Percentiles rank a stretch among this genome's conserved stretches.
These are phyloP conservation scores for Penicillium taxi DNA, from an alignment of 495 filamentous ascomycete species.

Conservation along the genomic window DNA sequence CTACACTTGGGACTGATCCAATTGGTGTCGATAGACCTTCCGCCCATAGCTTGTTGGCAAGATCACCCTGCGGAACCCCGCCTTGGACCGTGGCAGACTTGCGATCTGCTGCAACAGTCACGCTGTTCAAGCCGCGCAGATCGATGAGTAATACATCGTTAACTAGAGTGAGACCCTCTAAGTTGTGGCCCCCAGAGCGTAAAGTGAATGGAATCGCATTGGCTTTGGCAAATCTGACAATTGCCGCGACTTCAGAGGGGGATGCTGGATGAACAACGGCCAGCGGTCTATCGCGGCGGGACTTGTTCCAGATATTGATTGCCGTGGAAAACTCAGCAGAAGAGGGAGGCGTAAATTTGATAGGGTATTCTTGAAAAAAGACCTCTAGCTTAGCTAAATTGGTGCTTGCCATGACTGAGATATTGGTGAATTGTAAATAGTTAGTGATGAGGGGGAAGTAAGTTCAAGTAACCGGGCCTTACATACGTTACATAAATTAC, in stretches of 20 bases:
- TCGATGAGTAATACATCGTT: slow-evolving; percentile 29
- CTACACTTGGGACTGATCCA: slow-evolving; percentile 21
- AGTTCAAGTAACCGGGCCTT: no score
- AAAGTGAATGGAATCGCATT: slow-evolving; percentile 26
- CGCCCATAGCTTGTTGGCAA: slow-evolving; percentile 18
- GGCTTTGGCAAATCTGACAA: slow-evolving; percentile 16
- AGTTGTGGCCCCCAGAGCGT: slow-evolving; percentile 34
- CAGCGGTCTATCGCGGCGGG: slow-evolving; percentile 14
- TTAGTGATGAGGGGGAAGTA: no score
- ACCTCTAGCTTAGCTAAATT: slow-evolving; percentile 9
- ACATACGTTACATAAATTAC: no score
- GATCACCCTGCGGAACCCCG: slow-evolving; percentile 23
- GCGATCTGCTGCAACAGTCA: slow-evolving; percentile 19
- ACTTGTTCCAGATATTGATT: slow-evolving; percentile 9
- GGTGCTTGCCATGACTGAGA: neutral
- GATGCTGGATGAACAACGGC: slow-evolving; percentile 28
- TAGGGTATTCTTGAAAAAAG: slow-evolving; percentile 18
- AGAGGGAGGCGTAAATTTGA: slow-evolving; percentile 17
- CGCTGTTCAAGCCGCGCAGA: slow-evolving; percentile 23
- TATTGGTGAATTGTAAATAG: no score
- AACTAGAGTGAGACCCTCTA: slow-evolving; percentile 16
- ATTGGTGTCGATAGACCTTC: slow-evolving; percentile 24
- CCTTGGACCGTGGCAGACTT: slow-evolving; percentile 25
- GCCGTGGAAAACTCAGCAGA: slow-evolving; percentile 14
- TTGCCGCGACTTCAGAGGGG: slow-evolving; percentile 16